Evolutionary conservation across 139 green algal genomes (phyloP).

Genomic region (Tetraselmis striata): DNA sequence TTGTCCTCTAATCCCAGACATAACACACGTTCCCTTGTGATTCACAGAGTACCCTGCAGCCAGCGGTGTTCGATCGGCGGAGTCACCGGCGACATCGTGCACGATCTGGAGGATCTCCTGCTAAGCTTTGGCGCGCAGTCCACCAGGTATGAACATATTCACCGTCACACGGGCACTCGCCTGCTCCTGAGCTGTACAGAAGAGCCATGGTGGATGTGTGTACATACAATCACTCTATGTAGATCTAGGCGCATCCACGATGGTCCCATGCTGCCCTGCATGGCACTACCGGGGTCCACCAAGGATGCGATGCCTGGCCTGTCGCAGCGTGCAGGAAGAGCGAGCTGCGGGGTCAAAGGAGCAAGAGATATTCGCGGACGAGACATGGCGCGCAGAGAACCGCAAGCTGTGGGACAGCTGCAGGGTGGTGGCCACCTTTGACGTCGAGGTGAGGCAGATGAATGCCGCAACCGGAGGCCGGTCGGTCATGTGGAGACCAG

Average conservation of each 20-base stretch:
- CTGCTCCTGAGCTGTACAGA: neutral
- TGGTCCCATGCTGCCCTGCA: too few species aligned
- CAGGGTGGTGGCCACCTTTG: conserved; percentile 52
- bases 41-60: neutral
- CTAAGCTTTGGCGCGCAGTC: conserved; percentile 55
- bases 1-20: neutral
- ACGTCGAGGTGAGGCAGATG: conserved; percentile 26
- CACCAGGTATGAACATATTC: conserved; percentile 33
- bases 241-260: too few species aligned
- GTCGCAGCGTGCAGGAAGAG: conserved; percentile 45
- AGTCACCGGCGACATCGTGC: conserved; percentile 32
- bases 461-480: neutral
- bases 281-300: too few species aligned
- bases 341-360: conserved; percentile 21
- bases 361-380: conserved; percentile 48
- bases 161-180: too few species aligned
- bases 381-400: neutral
- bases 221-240: conserved; percentile 1
- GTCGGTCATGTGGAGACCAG: neutral
- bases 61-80: conserved; percentile 13
- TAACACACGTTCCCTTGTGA: neutral
- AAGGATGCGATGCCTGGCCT: too few species aligned
- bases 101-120: conserved; percentile 53
- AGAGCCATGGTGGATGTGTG: neutral
- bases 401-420: conserved; percentile 53